phyloP scores from a whole-genome alignment of 208 protist species.

The Trichomonas vaginalis region DNA sequence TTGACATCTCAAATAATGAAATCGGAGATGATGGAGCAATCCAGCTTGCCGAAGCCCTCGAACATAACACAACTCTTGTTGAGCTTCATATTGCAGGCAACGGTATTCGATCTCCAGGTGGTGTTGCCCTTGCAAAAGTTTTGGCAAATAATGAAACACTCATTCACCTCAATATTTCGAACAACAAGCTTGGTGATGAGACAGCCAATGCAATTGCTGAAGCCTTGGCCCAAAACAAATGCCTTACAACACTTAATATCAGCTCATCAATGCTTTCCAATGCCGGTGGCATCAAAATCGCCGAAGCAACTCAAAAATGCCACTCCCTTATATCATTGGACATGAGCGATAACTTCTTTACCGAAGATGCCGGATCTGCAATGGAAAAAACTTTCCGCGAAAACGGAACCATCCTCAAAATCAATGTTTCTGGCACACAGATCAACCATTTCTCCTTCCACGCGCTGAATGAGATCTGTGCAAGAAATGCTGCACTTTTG shows the following conservation, averaged over 20 bases:
- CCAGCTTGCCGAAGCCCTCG: neutral
- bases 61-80: neutral
- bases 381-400: neutral
- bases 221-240: neutral
- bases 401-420: neutral
- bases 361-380: neutral
- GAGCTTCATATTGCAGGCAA: neutral
- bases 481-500: neutral
- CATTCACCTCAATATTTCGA: neutral
- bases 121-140: neutral
- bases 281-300: neutral
- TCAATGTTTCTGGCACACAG: neutral
- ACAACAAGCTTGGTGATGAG: neutral
- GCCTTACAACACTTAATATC: neutral
- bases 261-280: neutral
- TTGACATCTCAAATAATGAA: neutral
- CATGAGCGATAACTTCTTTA: constrained; percentile 1
- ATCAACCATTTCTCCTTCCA: neutral
- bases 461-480: neutral
- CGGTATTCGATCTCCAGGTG: neutral
- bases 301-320: neutral
- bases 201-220: neutral
- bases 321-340: neutral
- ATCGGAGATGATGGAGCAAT: neutral
- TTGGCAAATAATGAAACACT: neutral